Conservation (phyloP, 257 asterid species). For the Nemophila menziesii region DNA sequence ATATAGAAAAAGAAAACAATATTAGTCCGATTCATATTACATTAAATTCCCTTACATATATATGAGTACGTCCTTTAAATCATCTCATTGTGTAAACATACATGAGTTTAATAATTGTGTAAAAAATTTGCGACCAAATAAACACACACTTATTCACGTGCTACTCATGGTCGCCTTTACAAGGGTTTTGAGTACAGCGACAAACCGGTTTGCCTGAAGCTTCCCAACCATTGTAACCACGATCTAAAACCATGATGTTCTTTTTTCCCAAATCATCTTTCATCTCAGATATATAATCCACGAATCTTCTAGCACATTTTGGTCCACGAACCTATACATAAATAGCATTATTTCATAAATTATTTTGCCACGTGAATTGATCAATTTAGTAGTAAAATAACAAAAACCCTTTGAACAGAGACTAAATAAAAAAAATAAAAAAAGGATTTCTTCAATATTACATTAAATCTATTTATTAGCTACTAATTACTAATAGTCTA, state of each 20-base stretch:
- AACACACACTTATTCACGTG: background rate
- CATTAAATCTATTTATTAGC: too few relatives aligned
- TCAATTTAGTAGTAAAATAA: too few relatives aligned
- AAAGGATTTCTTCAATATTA: too few relatives aligned
- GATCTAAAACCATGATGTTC: constrained; percentile 69
- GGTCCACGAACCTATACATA: constrained; percentile 83
- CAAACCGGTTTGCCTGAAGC: constrained; percentile 82
- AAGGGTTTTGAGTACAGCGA: constrained; percentile 58
- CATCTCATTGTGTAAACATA: too few relatives aligned
- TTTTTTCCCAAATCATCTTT: constrained; percentile 41
- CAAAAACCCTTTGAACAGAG: background rate
- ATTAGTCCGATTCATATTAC: background rate
- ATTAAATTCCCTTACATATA: too few relatives aligned
- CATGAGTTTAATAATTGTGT: too few relatives aligned
- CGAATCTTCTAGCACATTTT: constrained; percentile 72
- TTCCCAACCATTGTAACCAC: constrained; percentile 92
- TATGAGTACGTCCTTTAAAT: too few relatives aligned
- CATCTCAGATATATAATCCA: constrained; percentile 48
- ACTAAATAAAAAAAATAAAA: background rate
- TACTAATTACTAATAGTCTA: too few relatives aligned
- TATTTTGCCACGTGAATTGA: background rate
- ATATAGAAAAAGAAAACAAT: too few relatives aligned
- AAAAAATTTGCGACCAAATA: background rate
- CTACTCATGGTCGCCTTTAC: constrained; percentile 50
- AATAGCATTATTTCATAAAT: background rate